Evolutionary conservation across 2,329 filamentous ascomycete genomes (phyloP), one percentile per base, ranked within the genome.

Genomic region (Clonostachys rhizophaga): DNA sequence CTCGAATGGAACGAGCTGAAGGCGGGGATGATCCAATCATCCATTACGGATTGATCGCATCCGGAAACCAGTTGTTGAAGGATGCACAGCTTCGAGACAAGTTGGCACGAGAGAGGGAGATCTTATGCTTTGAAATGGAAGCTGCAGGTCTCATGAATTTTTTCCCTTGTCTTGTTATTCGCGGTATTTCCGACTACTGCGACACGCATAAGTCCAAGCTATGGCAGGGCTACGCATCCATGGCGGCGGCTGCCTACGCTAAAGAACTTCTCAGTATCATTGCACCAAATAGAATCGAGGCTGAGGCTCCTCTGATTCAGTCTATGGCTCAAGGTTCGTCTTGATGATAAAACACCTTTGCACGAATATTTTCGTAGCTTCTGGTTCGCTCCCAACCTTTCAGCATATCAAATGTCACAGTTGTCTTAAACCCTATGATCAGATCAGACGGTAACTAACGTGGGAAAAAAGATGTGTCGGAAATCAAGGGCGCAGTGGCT

Each of bases 141-240:
- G 45, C 45, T 9, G 33, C 45, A 6, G 47, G 47, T n/a, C 20
- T 46, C 5, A 24, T 58, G 51, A 51, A 55, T 14, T 39, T 53
- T 20, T 52, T 57, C 20, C 54, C 52, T 6, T 63, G 60, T 36
- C 47, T 65, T 7, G 56, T 61, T 10, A 56, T 65, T 43, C 54
- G 59, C 7, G 63, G 63, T 2, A 60, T 66, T 36, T 63, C 53
- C 49, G 61, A 66, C 52, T 66, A 66, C 42, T 50, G 60, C 1
- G 63, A 66, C 46, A 53, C 56, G 5, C 58, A 62, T 41, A 62
- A 62, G 43, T 57, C 57, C 43, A 54, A 60, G 6, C 40, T 35
- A 2, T 63, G 56, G 59, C 58, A 62, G 37, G 43, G 50, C n/a
- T 62, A 55, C 50, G 52, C 59, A 5, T 55, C 59, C 2, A 52